Percentiles rank a stretch among this genome's conserved stretches.
These are phyloP conservation scores for Sarocladium oryzae DNA, from an alignment of 2,329 filamentous ascomycete genomes.

Conservation along the genomic window DNA sequence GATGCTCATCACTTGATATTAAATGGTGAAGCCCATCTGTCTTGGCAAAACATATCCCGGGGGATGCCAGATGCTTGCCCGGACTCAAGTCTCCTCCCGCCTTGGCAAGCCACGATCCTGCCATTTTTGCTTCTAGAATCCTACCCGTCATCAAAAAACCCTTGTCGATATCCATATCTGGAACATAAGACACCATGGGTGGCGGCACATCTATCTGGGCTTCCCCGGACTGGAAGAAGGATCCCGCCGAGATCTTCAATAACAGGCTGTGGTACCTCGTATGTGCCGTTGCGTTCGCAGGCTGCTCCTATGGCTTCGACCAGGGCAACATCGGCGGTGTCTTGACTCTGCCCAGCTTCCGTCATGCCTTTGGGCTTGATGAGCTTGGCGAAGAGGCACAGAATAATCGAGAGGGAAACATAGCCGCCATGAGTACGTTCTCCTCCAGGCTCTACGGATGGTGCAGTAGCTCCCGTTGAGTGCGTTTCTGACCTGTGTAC, in stretches of 20 bases:
- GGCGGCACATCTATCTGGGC: constrained; percentile 25
- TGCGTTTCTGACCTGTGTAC: no score
- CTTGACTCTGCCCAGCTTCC: neutral
- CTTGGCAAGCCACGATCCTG: neutral
- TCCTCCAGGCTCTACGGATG: no score
- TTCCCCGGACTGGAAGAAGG: constrained; percentile 1
- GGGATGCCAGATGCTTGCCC: neutral
- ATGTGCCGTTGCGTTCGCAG: neutral
- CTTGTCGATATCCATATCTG: neutral
- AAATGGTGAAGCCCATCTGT: neutral
- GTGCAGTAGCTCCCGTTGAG: no score
- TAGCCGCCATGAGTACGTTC: neutral
- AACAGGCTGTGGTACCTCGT: neutral
- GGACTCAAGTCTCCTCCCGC: neutral
- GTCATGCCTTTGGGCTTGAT: neutral
- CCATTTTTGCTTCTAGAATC: no score
- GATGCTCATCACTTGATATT: neutral
- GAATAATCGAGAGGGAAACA: neutral
- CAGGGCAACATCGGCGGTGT: neutral
- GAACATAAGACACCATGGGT: constrained; percentile 22
- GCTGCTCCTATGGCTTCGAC: constrained; percentile 3
- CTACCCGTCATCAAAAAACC: neutral
- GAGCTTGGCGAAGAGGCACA: neutral
- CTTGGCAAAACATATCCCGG: neutral
- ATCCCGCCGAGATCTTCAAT: constrained; percentile 1